Conservation (phyloP, 179 eudicot genomes). For the Beta corolliflora region DNA sequence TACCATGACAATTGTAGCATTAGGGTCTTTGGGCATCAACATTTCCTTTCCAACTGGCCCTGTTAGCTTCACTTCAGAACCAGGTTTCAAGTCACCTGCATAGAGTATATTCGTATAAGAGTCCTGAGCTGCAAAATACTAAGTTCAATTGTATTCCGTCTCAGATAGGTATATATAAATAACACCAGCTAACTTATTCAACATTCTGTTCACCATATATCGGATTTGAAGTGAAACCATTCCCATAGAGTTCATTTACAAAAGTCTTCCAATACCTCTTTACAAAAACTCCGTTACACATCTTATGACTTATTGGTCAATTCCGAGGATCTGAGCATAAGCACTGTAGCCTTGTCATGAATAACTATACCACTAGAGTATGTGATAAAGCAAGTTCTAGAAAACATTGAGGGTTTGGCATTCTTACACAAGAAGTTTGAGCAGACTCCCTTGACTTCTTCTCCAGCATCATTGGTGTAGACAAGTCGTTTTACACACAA, state of each 20-base stretch:
- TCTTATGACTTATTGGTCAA: not conserved
- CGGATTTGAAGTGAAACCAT: not conserved
- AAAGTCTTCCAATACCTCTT: not conserved
- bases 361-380: not conserved
- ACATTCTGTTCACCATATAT: not conserved
- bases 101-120: constrained; percentile 12
- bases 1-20: constrained; percentile 91
- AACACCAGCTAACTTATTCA: not conserved
- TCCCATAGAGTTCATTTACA: not conserved
- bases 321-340: not conserved
- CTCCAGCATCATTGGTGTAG: constrained; percentile 92
- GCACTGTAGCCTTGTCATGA: not conserved
- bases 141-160: not conserved
- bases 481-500: constrained; percentile 94
- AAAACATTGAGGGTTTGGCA: constrained; percentile 11
- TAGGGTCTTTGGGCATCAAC: constrained; percentile 98
- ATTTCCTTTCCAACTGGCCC: constrained; percentile 99
- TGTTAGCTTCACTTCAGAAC: constrained; percentile 77
- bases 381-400: not conserved
- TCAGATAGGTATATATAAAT: not conserved
- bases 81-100: constrained; percentile 95
- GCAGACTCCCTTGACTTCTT: constrained; percentile 94
- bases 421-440: constrained; percentile 93
- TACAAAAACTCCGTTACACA: not conserved
- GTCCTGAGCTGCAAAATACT: not conserved